These are phyloP conservation scores for Beauveria australis DNA, from an alignment of 2,329 filamentous ascomycete genomes.

Conservation along the genomic window DNA sequence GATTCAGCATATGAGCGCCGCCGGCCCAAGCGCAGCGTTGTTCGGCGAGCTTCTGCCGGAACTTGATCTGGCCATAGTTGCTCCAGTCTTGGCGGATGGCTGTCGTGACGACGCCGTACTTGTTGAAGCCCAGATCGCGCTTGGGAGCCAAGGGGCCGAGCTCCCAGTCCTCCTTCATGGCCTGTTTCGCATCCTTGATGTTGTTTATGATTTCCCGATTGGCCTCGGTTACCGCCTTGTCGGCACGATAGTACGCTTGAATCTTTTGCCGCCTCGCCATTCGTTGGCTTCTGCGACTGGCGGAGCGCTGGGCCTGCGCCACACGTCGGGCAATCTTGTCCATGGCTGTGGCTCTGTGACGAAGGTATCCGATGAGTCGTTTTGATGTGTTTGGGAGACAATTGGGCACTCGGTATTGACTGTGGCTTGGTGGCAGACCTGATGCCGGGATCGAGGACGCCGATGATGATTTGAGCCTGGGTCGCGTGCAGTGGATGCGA, in stretches of 20 bases:
- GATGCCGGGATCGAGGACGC: background rate
- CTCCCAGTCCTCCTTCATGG: conserved; percentile 67
- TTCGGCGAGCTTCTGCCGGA: conserved; percentile 27
- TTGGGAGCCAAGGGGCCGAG: conserved; percentile 71
- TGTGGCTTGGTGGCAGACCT: background rate
- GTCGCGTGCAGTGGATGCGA: conserved; percentile 10
- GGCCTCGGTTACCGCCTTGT: conserved; percentile 23
- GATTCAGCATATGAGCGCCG: conserved; percentile 35
- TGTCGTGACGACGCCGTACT: conserved; percentile 48
- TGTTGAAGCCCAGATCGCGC: conserved; percentile 57
- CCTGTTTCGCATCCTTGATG: conserved; percentile 34
- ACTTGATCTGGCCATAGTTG: conserved; percentile 21
- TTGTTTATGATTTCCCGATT: conserved; percentile 26
- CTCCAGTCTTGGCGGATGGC: conserved; percentile 29
- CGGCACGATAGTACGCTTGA: conserved; percentile 22
- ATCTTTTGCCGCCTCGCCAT: conserved; percentile 23
- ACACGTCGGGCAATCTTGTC: conserved; percentile 63
- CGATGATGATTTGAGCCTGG: background rate
- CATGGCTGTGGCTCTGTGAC: conserved; percentile 43
- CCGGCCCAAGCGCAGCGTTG: conserved; percentile 48
- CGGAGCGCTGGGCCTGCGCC: conserved; percentile 58
- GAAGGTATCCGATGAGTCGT: background rate
- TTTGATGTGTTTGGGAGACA: background rate
- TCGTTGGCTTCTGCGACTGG: conserved; percentile 38
- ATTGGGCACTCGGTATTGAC: background rate